phyloP scores from a whole-genome alignment of 768 basidiomycete genomes.

The Lentinula sp. region DNA sequence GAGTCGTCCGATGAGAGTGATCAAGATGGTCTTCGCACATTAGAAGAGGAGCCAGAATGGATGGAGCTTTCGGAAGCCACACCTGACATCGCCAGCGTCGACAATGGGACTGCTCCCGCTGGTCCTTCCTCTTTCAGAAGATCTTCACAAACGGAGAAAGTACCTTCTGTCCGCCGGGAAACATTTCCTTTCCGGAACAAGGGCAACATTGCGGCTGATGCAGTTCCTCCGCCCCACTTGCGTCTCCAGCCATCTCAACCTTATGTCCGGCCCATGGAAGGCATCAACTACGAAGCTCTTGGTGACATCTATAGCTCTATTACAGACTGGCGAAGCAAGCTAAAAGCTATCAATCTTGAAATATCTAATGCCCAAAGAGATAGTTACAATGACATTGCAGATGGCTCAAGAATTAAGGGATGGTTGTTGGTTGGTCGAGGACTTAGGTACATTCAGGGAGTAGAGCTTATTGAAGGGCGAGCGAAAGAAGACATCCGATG shows the following conservation, averaged over 20 bases:
- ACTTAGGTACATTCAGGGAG: slow-evolving; percentile 52
- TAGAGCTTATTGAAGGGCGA: slow-evolving; percentile 69
- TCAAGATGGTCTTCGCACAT: slow-evolving; percentile 22
- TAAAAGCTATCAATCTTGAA: slow-evolving; percentile 70
- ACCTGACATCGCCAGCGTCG: slow-evolving; percentile 28
- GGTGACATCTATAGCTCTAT: slow-evolving; percentile 65
- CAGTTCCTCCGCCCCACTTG: slow-evolving; percentile 56
- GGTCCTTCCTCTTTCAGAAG: slow-evolving; percentile 31
- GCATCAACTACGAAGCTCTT: slow-evolving; percentile 60
- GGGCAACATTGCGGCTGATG: slow-evolving; percentile 20
- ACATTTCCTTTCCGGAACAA: slow-evolving; percentile 55
- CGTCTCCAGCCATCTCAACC: slow-evolving; percentile 64
- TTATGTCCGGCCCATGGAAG: slow-evolving; percentile 71
- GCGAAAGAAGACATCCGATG: slow-evolving; percentile 82
- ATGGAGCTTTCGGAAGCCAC: slow-evolving; percentile 49
- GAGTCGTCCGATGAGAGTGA: slow-evolving; percentile 17
- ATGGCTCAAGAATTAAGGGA: slow-evolving; percentile 63
- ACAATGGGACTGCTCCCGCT: slow-evolving; percentile 8
- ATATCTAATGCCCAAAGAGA: slow-evolving; percentile 64
- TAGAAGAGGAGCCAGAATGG: slow-evolving; percentile 43
- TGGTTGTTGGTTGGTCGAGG: slow-evolving; percentile 77
- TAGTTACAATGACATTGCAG: slow-evolving; percentile 67
- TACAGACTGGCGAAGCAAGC: slow-evolving; percentile 57
- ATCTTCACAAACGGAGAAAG: slow-evolving; percentile 22
- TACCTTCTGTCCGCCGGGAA: slow-evolving; percentile 38